Evolutionary conservation across 768 basidiomycete genomes (phyloP), one percentile per base, ranked within the genome.

Genomic region (Lanmaoa pseudosensibilis): DNA sequence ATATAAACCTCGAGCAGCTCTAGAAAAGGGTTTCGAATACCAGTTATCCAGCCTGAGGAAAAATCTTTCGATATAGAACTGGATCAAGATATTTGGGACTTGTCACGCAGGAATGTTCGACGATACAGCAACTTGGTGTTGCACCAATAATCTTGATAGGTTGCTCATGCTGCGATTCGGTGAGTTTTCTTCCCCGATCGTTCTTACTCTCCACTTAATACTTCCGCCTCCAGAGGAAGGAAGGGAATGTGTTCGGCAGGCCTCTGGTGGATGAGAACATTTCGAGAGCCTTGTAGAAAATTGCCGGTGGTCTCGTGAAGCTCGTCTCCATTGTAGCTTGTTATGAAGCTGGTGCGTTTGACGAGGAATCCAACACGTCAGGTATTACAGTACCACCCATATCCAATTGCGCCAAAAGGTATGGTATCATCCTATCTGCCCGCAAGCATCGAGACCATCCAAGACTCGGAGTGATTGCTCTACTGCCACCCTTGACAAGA

Each of bases 11-110:
- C 44, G 9, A 9, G 58, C 57, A 4, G 48, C 55, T 11, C 37
- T 50, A 2, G 61, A 55, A 44, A 44, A 56, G 11, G 61, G 61
- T 18, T 62, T 62, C 5, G 57, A 54, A 52, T 62, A 10, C 51
- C 52, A 3, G 50, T 41, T 19, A 30, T 48, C n/a, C 55, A 27
- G 6, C 21, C 21, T n/a, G n/a, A n/a, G n/a, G n/a, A n/a, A 13
- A 41, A 21, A 21, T 23, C 40, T 2, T 5, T 36, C 21, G 33
- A 44, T 33, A 38, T 33, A 3, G 48, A 54, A 21, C 39, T 59
- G 7, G 51, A 52, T 21, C 18, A 27, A 18, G 12, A 21, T 4
- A 6, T 56, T 16, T 62, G 58, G 58, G 61, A 62, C 21, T n/a
- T n/a, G n/a, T n/a, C n/a, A n/a, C n/a, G 49, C 51, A 3, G 52